Evolutionary conservation across 129 eudicot species (phyloP), one percentile per base, ranked within the genome.

Genomic region (Flaveria robusta): DNA sequence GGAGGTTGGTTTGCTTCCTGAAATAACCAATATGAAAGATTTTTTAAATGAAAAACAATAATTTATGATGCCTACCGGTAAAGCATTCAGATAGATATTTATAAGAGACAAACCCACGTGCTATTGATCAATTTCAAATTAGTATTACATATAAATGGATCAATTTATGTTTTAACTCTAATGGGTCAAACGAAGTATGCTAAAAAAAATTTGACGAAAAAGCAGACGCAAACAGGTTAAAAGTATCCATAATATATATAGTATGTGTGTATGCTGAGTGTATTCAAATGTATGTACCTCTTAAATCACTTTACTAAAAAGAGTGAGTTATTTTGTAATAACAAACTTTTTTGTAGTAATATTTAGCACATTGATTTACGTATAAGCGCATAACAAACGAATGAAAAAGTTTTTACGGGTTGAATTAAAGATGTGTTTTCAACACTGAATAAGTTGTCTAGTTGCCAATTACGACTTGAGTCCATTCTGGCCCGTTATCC

Each of bases 1-100:
- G 98, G 97, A 79, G 98, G 98, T 54, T 93, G 88, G 78, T 93
- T 93, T 24, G 96, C 72, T 88, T 90, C 98, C 98, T 93, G 87
- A 74, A 46, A 59, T 49, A 42, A 84, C 29, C 50, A 39, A 64
- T 45, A 24, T 78, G 47, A 74, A 70, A 51, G 54, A n/a, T 59
- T 70, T 54, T 66, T 64, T 63, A 67, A 16, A 45, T 6, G 37
- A 12, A 37, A 58, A 72, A 18, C 22, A 54, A 19, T 4, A 27
- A 72, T 18, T 16, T 9, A 49, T 49, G 52, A 19, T 39, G 34
- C 47, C 1, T 18, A 15, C 4, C 54, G 19, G 47, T 77, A 52
- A 66, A 39, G 41, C 39, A 64, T 23, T 63, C 20, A 55, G 39
- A 41, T 26, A 72, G 27, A 73, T 47, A 51, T 23, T 60, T 26